These are phyloP conservation scores for Penicillium silybi DNA, from an alignment of 495 filamentous ascomycete genomes.

Conservation along the genomic window DNA sequence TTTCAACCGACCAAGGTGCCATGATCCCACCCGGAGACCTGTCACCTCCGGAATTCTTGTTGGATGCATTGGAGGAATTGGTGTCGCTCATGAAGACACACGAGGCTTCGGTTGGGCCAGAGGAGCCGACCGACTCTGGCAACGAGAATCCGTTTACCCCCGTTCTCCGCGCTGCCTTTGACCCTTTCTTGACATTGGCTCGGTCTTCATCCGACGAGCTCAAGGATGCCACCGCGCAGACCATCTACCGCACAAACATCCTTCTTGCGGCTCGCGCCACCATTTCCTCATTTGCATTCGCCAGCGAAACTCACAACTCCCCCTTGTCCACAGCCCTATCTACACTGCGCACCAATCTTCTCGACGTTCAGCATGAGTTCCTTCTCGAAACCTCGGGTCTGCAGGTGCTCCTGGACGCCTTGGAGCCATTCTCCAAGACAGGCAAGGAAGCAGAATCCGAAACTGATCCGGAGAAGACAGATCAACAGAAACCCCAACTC, in stretches of 20 bases:
- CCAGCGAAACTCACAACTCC: slow-evolving; percentile 35
- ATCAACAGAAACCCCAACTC: slow-evolving; percentile 41
- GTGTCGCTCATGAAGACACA: slow-evolving; percentile 74
- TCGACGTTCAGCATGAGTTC: slow-evolving; percentile 50
- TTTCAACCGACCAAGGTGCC: slow-evolving; percentile 68
- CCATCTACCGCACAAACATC: slow-evolving; percentile 84
- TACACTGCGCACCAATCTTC: slow-evolving; percentile 36
- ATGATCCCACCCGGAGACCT: slow-evolving; percentile 53
- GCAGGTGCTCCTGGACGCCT: slow-evolving; percentile 59
- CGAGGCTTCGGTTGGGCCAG: slow-evolving; percentile 68
- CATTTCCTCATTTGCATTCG: slow-evolving; percentile 40
- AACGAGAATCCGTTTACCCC: slow-evolving; percentile 56
- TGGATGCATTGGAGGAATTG: slow-evolving; percentile 73
- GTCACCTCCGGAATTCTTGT: slow-evolving; percentile 76
- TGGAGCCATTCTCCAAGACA: slow-evolving; percentile 45
- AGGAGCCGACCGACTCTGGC: slow-evolving; percentile 41
- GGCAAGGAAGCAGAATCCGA: slow-evolving; percentile 12
- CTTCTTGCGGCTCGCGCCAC: slow-evolving; percentile 51
- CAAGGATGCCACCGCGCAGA: slow-evolving; percentile 47
- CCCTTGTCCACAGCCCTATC: slow-evolving; percentile 37
- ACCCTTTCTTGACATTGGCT: slow-evolving; percentile 77
- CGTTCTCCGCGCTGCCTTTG: slow-evolving; percentile 76
- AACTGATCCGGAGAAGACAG: slow-evolving; percentile 17
- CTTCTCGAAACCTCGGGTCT: slow-evolving; percentile 74
- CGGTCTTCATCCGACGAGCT: slow-evolving; percentile 63